These are phyloP conservation scores for Cephalotrichum gorgonifer DNA, from an alignment of 2,329 filamentous ascomycete species.

Conservation along the genomic window DNA sequence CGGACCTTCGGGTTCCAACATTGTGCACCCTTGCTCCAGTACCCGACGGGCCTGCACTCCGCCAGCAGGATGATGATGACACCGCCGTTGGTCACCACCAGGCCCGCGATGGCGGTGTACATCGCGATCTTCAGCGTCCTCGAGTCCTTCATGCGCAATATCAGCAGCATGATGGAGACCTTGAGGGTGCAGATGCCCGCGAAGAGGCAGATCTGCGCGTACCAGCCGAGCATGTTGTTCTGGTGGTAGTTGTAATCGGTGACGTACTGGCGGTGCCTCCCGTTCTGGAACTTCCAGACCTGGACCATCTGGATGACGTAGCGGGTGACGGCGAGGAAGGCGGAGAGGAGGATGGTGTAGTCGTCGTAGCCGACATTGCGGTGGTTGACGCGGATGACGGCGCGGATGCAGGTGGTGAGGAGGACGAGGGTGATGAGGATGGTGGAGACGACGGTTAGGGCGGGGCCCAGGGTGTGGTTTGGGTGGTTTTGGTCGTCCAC, in stretches of 20 bases:
- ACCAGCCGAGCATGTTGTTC: constrained; percentile 27
- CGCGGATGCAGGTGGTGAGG: constrained; percentile 19
- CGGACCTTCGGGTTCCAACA: constrained; percentile 21
- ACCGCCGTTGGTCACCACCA: constrained; percentile 19
- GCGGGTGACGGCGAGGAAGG: constrained; percentile 18
- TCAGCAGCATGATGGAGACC: constrained; percentile 27
- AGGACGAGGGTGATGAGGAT: constrained; percentile 20
- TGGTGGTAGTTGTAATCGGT: constrained; percentile 17
- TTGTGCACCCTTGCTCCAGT: constrained; percentile 18
- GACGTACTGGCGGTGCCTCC: constrained; percentile 25
- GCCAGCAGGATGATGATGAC: constrained; percentile 20
- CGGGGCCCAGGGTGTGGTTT: constrained; percentile 20
- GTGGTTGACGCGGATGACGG: constrained; percentile 18
- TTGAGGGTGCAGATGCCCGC: constrained; percentile 27
- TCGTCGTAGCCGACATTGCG: constrained; percentile 25
- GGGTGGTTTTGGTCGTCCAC: constrained; percentile 18
- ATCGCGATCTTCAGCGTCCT: constrained; percentile 18
- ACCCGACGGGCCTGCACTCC: constrained; percentile 19
- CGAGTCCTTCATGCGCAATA: constrained; percentile 28
- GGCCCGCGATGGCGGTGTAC: constrained; percentile 19
- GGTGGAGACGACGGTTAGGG: constrained; percentile 19
- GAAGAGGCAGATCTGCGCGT: constrained; percentile 29
- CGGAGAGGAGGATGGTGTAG: constrained; percentile 20
- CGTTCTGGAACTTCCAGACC: constrained; percentile 21
- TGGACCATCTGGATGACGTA: constrained; percentile 22